Conservation (phyloP, 2,329 filamentous ascomycete genomes). For the Botrytis cinerea region DNA sequence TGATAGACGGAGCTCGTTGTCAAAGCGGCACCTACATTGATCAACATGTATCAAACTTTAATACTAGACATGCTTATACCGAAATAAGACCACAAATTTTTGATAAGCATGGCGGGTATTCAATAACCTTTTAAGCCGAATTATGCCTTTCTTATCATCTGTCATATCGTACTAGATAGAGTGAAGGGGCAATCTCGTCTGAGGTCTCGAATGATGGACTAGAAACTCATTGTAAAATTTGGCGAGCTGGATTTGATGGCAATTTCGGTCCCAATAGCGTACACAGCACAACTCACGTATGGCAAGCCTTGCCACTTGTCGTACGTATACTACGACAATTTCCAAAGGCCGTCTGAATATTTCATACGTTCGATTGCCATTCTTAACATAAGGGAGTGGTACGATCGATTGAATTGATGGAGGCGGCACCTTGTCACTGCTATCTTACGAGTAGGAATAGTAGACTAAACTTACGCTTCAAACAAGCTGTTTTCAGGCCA, state of each 20-base stretch:
- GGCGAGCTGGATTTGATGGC: neutral
- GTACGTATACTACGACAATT: neutral
- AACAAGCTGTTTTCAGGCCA: neutral
- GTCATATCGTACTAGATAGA: constrained; percentile 1
- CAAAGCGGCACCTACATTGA: neutral
- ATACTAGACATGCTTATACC: too few relatives aligned
- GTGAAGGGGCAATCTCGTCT: neutral
- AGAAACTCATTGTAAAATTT: neutral
- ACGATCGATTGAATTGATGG: neutral
- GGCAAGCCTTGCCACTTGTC: neutral
- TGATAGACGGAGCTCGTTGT: neutral
- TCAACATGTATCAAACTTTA: neutral
- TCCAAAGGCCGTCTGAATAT: neutral
- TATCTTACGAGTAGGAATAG: neutral
- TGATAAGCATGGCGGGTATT: neutral
- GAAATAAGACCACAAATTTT: neutral
- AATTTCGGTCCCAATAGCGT: neutral
- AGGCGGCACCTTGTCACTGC: neutral
- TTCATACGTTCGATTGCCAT: neutral
- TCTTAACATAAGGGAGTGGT: neutral
- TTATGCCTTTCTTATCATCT: neutral
- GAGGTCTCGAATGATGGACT: neutral
- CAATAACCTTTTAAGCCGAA: neutral
- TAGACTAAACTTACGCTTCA: neutral
- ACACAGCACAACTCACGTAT: neutral